Conservation (phyloP, 2,329 filamentous ascomycete genomes). For the Fusarium keratoplasticum region DNA sequence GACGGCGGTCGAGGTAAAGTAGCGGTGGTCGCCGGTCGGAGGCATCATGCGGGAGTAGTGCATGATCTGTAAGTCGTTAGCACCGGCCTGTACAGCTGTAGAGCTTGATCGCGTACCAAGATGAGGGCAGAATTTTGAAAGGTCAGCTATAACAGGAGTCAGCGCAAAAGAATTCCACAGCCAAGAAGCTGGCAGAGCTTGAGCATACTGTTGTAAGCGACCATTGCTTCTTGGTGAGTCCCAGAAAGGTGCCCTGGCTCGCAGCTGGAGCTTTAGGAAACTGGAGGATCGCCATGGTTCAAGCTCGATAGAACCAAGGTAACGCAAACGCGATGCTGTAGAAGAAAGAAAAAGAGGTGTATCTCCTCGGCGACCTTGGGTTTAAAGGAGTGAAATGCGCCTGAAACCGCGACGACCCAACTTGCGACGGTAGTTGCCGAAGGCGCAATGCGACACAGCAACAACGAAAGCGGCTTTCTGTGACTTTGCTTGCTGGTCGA, state of each 20-base stretch:
- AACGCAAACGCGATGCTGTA: not conserved
- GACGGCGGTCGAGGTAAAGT: constrained; percentile 93
- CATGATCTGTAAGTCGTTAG: constrained; percentile 71
- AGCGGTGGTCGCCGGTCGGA: constrained; percentile 83
- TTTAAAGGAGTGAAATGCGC: constrained; percentile 10
- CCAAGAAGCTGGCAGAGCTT: not conserved
- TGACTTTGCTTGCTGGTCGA: constrained; percentile 1
- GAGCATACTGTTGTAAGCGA: constrained; percentile 35
- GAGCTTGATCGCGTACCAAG: constrained; percentile 61
- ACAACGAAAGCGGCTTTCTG: constrained; percentile 9
- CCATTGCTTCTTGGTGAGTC: constrained; percentile 44
- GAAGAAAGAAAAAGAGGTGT: constrained; percentile 9
- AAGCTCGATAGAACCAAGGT: not conserved
- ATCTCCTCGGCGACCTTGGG: not conserved
- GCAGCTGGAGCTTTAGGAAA: constrained; percentile 14
- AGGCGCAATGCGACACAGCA: constrained; percentile 33
- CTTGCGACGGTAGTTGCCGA: constrained; percentile 30
- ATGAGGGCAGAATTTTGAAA: constrained; percentile 82
- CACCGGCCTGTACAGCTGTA: constrained; percentile 70
- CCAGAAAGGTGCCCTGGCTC: constrained; percentile 33
- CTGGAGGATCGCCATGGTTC: constrained; percentile 40
- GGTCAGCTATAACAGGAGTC: constrained; percentile 67
- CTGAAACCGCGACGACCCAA: constrained; percentile 18
- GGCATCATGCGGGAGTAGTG: constrained; percentile 97
- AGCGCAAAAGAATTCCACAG: constrained; percentile 9